Evolutionary conservation across 257 asterid species (phyloP), one percentile per base, ranked within the genome.

Genomic region (Capsicum baccatum): DNA sequence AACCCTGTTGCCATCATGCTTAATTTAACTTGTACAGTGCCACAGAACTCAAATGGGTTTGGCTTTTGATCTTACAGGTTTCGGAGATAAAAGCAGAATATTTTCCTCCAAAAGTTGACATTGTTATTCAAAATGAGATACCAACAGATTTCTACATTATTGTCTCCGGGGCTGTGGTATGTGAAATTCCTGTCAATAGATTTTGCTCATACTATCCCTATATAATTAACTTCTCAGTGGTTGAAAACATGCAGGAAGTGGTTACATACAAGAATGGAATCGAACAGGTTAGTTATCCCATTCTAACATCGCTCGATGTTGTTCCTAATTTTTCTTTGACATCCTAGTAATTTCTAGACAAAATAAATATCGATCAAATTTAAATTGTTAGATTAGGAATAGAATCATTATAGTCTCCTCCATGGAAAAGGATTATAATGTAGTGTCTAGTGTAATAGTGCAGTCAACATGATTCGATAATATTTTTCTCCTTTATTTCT

Each of bases 21-120:
- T 12, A 10, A 73, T 17, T 4, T 83, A n/a, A 78, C 55, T 39
- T 6, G 21, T 54, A 9, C 19, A 37, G 59, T 48, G 2, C 60
- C 13, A 39, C 47, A 62, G 79, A 37, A 54, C 44, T 35, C 42
- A 19, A 39, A 39, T 39, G 44, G 5, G 3, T 79, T 79, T 69
- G 19, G 13, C 60, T 80, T 63, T 13, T 48, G 7, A 35, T 33
- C 60, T 83, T 69, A 48, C 91, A 96, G 99, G 98, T 96, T 80
- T 92, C 99, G 8, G 98, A 94, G 89, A 92, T 96, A 94, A 93
- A 89, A 88, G 99, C 98, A 79, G 98, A 96, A 88, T 96, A 92
- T 84, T 93, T 89, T 86, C 99, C 99, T 63, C 99, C 99, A 39
- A 93, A 92, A 91, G 96, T 93, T 82, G 99, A 96, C 83, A 92